phyloP scores from a whole-genome alignment of 495 filamentous ascomycete genomes.

The Penicillium lividum region DNA sequence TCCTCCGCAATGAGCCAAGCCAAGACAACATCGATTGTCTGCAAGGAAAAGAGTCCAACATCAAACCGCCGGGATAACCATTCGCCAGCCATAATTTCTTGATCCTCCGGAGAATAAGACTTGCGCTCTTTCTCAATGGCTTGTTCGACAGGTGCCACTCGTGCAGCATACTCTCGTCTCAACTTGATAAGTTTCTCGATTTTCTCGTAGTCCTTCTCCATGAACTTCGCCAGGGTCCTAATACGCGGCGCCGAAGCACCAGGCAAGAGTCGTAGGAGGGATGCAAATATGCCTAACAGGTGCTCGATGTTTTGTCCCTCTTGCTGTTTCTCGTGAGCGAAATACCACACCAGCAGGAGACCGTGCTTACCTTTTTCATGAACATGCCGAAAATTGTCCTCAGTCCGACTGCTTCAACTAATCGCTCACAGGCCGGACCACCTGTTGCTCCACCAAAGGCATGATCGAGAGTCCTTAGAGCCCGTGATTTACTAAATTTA shows the following conservation, averaged over 20 bases:
- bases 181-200: slow-evolving; percentile 67
- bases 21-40: slow-evolving; percentile 80
- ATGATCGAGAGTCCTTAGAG: slow-evolving; percentile 82
- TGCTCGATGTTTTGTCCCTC: slow-evolving; percentile 76
- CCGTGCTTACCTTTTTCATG: slow-evolving; percentile 71
- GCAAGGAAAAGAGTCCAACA: slow-evolving; percentile 77
- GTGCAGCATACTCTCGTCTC: slow-evolving; percentile 67
- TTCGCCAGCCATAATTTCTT: slow-evolving; percentile 68
- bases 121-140: slow-evolving; percentile 61
- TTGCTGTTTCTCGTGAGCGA: slow-evolving; percentile 44
- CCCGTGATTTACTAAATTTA: slow-evolving; percentile 75
- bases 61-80: slow-evolving; percentile 86
- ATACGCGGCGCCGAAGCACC: slow-evolving; percentile 79
- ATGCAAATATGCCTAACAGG: slow-evolving; percentile 84
- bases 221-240: slow-evolving; percentile 87
- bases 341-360: not conserved
- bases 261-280: slow-evolving; percentile 76
- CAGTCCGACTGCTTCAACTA: slow-evolving; percentile 83
- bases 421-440: slow-evolving; percentile 62
- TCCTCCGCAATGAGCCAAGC: slow-evolving; percentile 96
- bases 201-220: slow-evolving; percentile 92
- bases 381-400: slow-evolving; percentile 84
- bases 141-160: slow-evolving; percentile 64
- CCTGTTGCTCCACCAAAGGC: slow-evolving; percentile 61
- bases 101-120: slow-evolving; percentile 50